These are phyloP conservation scores for Penicillium silybi DNA, from an alignment of 495 filamentous ascomycete species.

Conservation along the genomic window DNA sequence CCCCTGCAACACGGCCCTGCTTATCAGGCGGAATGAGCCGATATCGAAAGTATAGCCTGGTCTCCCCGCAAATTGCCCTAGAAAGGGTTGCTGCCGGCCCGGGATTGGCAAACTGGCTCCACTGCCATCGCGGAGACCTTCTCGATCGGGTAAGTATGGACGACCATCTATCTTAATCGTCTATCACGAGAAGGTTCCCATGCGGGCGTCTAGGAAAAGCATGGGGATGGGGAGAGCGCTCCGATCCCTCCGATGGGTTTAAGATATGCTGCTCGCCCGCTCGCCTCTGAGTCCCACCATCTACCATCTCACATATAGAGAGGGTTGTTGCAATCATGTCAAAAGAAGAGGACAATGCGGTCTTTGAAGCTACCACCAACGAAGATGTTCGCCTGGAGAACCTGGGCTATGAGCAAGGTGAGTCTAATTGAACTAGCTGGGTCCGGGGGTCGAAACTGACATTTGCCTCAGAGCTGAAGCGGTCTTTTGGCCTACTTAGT, in stretches of 20 bases:
- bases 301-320: not conserved
- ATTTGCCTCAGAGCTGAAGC: constrained; percentile 42
- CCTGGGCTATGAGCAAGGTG: constrained; percentile 51
- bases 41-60: constrained; percentile 3
- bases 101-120: constrained; percentile 24
- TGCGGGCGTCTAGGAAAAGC: constrained; percentile 8
- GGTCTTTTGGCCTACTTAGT: constrained; percentile 53
- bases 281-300: not conserved
- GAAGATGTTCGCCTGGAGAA: constrained; percentile 44
- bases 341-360: constrained; percentile 15
- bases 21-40: constrained; percentile 7
- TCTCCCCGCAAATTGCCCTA: constrained; percentile 9
- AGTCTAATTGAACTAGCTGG: not conserved
- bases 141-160: constrained; percentile 21
- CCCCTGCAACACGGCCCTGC: not conserved
- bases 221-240: constrained; percentile 4
- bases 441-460: constrained; percentile 1
- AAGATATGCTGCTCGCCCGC: not conserved
- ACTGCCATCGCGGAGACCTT: constrained; percentile 27
- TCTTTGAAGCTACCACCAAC: constrained; percentile 21
- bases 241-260: not conserved
- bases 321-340: constrained; percentile 12
- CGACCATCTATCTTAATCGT: constrained; percentile 26
- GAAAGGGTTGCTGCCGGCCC: constrained; percentile 10
- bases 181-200: constrained; percentile 1